Evolutionary conservation across 2,329 filamentous ascomycete genomes (phyloP), one percentile per base, ranked within the genome.

Genomic region (Monilinia fructicola): DNA sequence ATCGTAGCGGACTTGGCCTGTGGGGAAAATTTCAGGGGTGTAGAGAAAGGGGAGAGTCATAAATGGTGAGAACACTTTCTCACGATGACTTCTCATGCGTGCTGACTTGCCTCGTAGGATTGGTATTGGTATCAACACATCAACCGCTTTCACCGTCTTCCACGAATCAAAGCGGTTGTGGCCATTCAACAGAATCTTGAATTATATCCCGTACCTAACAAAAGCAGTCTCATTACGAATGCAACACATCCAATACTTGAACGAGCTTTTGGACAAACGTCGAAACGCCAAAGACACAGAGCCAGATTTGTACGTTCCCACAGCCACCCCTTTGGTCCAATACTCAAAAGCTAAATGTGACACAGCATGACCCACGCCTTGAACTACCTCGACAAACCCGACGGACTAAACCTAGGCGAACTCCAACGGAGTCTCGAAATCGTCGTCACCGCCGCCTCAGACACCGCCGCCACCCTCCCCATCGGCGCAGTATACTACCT

Each of bases 101-200:
- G 21, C 28, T 16, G 2, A 6, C 9, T 3, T 9, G 0, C 9
- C 23, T 28, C 6, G n/a, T 14, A 54, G 53, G 53, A 54, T 54
- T 5, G 53, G 53, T 12, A 54, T 54, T 54, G 53, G 53, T 38
- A 54, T 54, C 31, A 54, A 54, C n/a, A 54, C 53, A n/a, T 54
- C 53, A 5, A 54, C 53, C 11, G 53, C 53, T n/a, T 54, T 54
- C 11, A 54, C 53, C 10, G 31, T 54, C 31, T 54, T 54, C 21
- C 53, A 54, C 18, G 53, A 54, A 54, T 54, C 31, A 38, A 54
- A 54, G 21, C 31, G 31, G 7, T 6, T 38, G 11, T 54, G 53
- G 53, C 53, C 31, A 21, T 54, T 38, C 53, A 54, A 54, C n/a
- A n/a, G 21, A 9, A 54, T 54, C 38, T 11, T 54, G 2, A 21